Evolutionary conservation across 1,139 yeast species (phyloP), one percentile per base, ranked within the genome.

Genomic region (Nakaseomyces sp.): DNA sequence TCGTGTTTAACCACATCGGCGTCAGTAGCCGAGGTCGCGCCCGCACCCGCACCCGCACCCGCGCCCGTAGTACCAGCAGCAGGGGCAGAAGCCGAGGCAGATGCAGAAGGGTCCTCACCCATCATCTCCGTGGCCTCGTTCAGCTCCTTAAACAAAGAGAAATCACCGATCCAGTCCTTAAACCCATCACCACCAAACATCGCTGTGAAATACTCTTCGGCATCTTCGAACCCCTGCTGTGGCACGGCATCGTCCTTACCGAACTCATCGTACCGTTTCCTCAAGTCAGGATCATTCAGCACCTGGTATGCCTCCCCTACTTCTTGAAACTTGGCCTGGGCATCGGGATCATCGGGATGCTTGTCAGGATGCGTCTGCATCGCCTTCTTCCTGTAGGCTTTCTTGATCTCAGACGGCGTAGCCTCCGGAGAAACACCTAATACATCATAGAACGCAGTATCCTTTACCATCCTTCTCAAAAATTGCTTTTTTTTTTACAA

Each of bases 281-380:
- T 69, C 50, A 80, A 69, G 19, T 68, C 66, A 0, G 74, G 75
- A 58, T 81, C 89, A 42, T 79, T 75, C 45, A 79, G 64, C 0
- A 79, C 84, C 55, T 79, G 85, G 53, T 79, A 79, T 12, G 85
- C 86, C 56, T 79, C 80, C 28, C 85, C 84, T 10, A 80, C 79
- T 45, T 73, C 81, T 58, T 80, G 85, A 53, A 80, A 80, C 56
- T 71, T 74, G n/a, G 60, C 47, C 28, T 84, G 86, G 2, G 89
- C 88, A 26, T 70, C 72, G 16, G 86, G 85, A 56, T 82, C 85
- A 55, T 81, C 78, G 7, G 96, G 97, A 58, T 91, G 88, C 68
- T 91, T 93, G 64, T 91, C 98, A 0, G 98, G 98, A 64, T 93
- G 98, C 50, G 88, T 82, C 47, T 69, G 72, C 61, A 91, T 81